Evolutionary conservation across 345 rosid genomes (phyloP).

Genomic region (Euphorbia peplus): DNA sequence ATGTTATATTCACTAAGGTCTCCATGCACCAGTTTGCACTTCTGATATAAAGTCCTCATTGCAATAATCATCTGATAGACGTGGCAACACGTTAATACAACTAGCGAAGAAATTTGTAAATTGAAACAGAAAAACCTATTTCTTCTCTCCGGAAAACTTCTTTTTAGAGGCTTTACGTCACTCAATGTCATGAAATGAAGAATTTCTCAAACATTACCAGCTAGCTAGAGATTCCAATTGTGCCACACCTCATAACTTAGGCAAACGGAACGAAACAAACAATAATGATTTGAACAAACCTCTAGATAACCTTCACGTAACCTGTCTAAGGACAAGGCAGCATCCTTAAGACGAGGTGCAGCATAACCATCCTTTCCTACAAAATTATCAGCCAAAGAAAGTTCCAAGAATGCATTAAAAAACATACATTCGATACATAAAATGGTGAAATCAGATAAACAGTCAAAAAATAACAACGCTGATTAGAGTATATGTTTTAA

Average conservation of each 20-base stretch:
- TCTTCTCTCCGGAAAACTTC: not conserved
- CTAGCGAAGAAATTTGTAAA: not conserved
- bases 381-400: conserved; percentile 1
- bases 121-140: conserved; percentile 1
- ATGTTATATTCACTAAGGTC: conserved; percentile 98
- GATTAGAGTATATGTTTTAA: not conserved
- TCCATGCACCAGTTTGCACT: conserved; percentile 94
- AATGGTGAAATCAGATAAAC: not conserved
- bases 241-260: not conserved
- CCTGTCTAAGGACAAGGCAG: conserved; percentile 73
- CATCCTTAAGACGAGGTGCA: conserved; percentile 99
- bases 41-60: conserved; percentile 82
- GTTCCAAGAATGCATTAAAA: not conserved
- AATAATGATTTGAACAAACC: conserved; percentile 37
- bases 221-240: not conserved
- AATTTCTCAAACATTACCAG: not conserved
- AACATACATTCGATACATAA: not conserved
- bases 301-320: conserved; percentile 87
- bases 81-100: conserved; percentile 12
- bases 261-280: not conserved
- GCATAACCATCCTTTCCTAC: conserved; percentile 92
- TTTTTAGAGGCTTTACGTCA: not conserved
- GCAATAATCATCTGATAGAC: conserved; percentile 61
- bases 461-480: not conserved
- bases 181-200: not conserved